Percentiles rank a stretch among this genome's conserved stretches.
phyloP scores from a whole-genome alignment of 768 basidiomycete genomes.

The Boletus bicolor region DNA sequence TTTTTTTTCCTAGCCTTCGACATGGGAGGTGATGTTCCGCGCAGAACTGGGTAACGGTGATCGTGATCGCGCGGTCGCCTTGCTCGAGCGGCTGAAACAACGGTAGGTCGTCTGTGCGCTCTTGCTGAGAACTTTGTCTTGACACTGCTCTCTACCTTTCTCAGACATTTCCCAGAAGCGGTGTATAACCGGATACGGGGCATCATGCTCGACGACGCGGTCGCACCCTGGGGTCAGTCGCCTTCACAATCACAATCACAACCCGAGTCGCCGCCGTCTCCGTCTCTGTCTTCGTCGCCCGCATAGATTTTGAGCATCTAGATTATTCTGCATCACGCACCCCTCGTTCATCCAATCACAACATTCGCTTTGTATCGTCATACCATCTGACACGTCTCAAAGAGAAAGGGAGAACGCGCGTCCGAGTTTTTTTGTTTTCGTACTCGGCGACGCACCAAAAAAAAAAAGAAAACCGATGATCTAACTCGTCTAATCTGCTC shows the following conservation, averaged over 20 bases:
- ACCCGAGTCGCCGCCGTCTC: background rate
- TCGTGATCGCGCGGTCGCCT: conserved; percentile 59
- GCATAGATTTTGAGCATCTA: background rate
- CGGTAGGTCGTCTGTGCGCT: conserved; percentile 41
- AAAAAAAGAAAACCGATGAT: too few relatives aligned
- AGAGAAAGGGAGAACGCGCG: too few relatives aligned
- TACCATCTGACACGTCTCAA: background rate
- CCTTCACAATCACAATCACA: conserved; percentile 11
- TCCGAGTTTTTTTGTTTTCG: too few relatives aligned
- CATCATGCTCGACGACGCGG: conserved; percentile 70
- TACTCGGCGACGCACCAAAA: background rate
- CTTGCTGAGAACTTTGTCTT: background rate
- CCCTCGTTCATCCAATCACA: too few relatives aligned
- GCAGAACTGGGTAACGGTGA: conserved; percentile 82
- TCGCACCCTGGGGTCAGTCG: conserved; percentile 41
- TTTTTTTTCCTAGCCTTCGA: conserved; percentile 59
- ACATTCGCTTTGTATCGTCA: background rate
- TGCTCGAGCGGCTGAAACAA: conserved; percentile 70
- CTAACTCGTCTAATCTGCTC: too few relatives aligned
- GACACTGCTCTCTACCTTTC: conserved; percentile 3
- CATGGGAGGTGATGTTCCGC: conserved; percentile 94
- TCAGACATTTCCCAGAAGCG: conserved; percentile 71
- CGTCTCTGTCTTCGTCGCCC: conserved; percentile 1
- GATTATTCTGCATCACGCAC: background rate
- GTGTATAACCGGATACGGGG: conserved; percentile 79